Evolutionary conservation across 495 filamentous ascomycete genomes (phyloP).

Genomic region (Penicillium daleae): DNA sequence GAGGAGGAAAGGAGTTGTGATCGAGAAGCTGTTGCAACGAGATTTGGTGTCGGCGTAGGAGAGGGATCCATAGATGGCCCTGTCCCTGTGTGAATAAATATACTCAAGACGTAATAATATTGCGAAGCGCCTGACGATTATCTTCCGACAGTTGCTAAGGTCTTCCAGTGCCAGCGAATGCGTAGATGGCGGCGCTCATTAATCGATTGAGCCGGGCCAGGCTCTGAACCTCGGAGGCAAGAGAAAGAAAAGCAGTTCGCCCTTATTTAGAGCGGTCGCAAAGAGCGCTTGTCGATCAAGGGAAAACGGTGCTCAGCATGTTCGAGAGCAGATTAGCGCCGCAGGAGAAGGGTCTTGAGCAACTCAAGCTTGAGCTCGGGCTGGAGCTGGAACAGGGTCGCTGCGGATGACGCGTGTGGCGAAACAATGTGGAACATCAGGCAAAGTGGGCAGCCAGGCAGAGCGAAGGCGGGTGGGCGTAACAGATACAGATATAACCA

Average conservation of each 20-base stretch:
- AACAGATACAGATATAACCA: not conserved
- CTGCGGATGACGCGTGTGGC: conserved; percentile 34
- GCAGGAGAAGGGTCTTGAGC: conserved; percentile 3
- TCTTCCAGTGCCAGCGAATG: not conserved
- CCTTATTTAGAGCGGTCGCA: conserved; percentile 11
- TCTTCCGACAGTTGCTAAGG: not conserved
- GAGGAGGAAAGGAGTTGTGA: conserved; percentile 15
- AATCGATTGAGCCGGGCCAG: not conserved
- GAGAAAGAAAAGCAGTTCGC: not conserved
- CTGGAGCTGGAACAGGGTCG: conserved; percentile 17
- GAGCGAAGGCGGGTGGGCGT: not conserved
- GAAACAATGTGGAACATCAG: conserved; percentile 26
- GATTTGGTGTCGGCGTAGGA: conserved; percentile 19
- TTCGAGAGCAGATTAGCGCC: conserved; percentile 15
- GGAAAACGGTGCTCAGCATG: conserved; percentile 13
- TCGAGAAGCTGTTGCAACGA: conserved; percentile 8
- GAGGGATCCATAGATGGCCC: conserved; percentile 24
- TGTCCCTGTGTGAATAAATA: not conserved
- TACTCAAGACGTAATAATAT: not conserved
- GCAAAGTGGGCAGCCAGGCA: conserved; percentile 7
- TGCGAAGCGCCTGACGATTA: not conserved
- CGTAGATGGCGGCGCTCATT: conserved; percentile 6
- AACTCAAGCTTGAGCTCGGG: conserved; percentile 13
- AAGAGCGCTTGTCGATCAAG: conserved; percentile 17
- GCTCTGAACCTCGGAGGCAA: conserved; percentile 1